Percentiles rank a stretch among this genome's conserved stretches.
phyloP scores from a whole-genome alignment of 768 basidiomycete species.

The Hydnum rufescens region DNA sequence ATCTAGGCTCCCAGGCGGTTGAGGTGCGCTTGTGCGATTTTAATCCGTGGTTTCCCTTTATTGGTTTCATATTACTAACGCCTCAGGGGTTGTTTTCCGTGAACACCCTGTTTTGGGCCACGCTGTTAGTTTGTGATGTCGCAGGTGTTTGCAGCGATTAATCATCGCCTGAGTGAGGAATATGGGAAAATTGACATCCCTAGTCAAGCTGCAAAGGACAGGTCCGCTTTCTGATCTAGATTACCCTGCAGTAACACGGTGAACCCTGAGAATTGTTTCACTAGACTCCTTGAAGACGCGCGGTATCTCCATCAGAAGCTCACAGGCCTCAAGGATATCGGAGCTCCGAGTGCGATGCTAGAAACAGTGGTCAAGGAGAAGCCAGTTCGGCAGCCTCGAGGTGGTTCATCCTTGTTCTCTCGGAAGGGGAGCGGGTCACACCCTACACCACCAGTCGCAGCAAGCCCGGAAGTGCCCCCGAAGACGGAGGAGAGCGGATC shows the following conservation, averaged over 20 bases:
- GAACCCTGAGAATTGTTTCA: constrained; percentile 6
- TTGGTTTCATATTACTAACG: background rate
- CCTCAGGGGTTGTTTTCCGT: background rate
- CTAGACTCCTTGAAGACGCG: constrained; percentile 63
- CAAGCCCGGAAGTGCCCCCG: too few relatives aligned
- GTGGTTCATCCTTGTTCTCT: too few relatives aligned
- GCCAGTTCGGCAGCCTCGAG: too few relatives aligned
- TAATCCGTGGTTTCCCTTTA: too few relatives aligned
- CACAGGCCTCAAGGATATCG: constrained; percentile 49
- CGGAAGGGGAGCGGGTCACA: too few relatives aligned
- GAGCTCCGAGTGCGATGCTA: constrained; percentile 52
- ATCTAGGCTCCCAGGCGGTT: constrained; percentile 56
- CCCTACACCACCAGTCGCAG: too few relatives aligned
- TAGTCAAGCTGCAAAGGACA: constrained; percentile 63
- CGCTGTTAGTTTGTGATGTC: constrained; percentile 65
- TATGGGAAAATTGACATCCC: constrained; percentile 68
- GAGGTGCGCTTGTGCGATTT: too few relatives aligned
- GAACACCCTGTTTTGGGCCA: constrained; percentile 7
- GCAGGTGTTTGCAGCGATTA: constrained; percentile 86
- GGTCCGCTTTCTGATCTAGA: constrained; percentile 24
- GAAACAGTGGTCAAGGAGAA: constrained; percentile 77
- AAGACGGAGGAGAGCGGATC: too few relatives aligned
- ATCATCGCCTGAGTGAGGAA: constrained; percentile 75
- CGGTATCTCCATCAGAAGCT: constrained; percentile 59
- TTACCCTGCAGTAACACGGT: background rate